Percentiles rank a stretch among this genome's conserved stretches.
Conservation (phyloP, 805 yeast genomes). For the Yarrowia yakushimensis region DNA sequence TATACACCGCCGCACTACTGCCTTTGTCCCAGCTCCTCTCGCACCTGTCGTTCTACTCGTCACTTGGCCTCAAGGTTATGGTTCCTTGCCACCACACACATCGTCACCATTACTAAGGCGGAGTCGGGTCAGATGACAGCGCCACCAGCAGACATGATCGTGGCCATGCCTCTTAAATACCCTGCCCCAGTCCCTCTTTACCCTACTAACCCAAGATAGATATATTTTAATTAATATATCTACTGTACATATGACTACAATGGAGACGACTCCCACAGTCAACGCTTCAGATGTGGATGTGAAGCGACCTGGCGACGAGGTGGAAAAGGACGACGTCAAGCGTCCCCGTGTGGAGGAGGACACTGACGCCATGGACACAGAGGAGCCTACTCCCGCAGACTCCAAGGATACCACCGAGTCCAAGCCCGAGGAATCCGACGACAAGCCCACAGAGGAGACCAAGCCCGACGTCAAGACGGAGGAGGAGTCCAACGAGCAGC, state of each 20-base stretch:
- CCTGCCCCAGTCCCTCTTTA: neutral
- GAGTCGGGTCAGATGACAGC: neutral
- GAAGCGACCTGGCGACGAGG: constrained; percentile 25
- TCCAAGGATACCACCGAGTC: neutral
- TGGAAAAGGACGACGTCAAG: constrained; percentile 22
- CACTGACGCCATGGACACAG: constrained; percentile 4
- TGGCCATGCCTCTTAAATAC: neutral
- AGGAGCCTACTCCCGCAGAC: constrained; percentile 7
- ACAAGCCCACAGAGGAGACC: constrained; percentile 21
- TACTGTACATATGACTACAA: constrained; percentile 24
- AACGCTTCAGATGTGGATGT: constrained; percentile 16
- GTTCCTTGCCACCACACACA: constrained; percentile 6
- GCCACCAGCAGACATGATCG: neutral
- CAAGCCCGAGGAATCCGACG: constrained; percentile 22
- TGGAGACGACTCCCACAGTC: constrained; percentile 22
- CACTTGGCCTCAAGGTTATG: neutral
- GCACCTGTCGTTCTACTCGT: neutral
- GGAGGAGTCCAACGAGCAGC: neutral
- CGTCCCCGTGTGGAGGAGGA: constrained; percentile 24
- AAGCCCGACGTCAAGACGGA: constrained; percentile 24
- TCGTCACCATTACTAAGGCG: neutral
- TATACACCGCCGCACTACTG: neutral
- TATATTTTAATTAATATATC: constrained; percentile 24
- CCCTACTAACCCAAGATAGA: constrained; percentile 19
- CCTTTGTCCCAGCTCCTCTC: neutral